Evolutionary conservation across 1,284 basidiomycete genomes (phyloP).

Genomic region (Inonotus hispidus): DNA sequence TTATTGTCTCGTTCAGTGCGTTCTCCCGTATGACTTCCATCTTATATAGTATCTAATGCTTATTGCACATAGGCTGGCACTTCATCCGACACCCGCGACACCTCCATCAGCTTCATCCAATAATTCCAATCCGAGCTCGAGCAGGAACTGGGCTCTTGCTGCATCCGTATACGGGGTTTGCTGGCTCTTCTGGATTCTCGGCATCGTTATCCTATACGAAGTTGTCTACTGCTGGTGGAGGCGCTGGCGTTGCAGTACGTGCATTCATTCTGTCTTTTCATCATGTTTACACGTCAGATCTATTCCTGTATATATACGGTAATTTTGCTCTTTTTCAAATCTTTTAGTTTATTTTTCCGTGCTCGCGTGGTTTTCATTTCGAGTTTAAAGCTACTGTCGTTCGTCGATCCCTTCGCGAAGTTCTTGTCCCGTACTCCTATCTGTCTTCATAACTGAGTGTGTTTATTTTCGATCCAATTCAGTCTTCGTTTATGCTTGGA

Average conservation of each 20-base stretch:
- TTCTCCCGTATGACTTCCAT: conserved; percentile 23
- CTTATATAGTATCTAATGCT: not conserved
- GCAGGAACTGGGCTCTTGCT: conserved; percentile 70
- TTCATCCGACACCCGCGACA: conserved; percentile 60
- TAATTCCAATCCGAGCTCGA: conserved; percentile 32
- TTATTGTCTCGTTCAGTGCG: conserved; percentile 72
- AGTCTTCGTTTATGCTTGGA: not conserved
- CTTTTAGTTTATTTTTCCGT: not conserved
- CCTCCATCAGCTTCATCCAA: conserved; percentile 38
- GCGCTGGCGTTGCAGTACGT: conserved; percentile 40
- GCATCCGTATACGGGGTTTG: conserved; percentile 76
- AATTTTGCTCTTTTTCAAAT: not conserved
- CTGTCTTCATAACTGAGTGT: not conserved
- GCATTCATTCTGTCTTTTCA: not conserved
- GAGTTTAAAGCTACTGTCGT: not conserved
- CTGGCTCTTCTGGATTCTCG: conserved; percentile 68
- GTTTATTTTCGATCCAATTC: not conserved
- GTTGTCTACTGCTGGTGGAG: conserved; percentile 82
- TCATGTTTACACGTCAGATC: not conserved
- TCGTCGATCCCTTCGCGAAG: not conserved
- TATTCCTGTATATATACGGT: not conserved
- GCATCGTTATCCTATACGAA: conserved; percentile 78
- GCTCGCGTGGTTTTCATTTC: conserved; percentile 4
- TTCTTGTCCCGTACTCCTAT: not conserved
- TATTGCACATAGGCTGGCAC: conserved; percentile 46